Evolutionary conservation across 768 basidiomycete genomes (phyloP), one percentile per base, ranked within the genome.

Genomic region (Calvatia gigantea): DNA sequence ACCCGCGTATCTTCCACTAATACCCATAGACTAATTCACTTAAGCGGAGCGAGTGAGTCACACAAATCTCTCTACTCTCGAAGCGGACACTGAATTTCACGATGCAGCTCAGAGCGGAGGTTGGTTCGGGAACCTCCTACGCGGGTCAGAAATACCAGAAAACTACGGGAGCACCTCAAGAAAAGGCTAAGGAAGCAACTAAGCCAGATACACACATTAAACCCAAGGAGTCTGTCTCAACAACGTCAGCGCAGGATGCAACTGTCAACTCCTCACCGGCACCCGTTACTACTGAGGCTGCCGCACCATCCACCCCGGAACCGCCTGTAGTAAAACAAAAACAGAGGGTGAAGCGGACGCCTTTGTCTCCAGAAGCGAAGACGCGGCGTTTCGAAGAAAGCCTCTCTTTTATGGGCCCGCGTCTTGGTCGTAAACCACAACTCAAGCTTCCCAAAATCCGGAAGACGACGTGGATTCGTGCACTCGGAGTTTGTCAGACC

Each of bases 401-500:
- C 6, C 49, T 70, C 48, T 59, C 57, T 4, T 78, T 75, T 57
- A 65, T 78, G 17, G 61, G 67, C 19, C 68, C 73, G 2, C 67
- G 75, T 8, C 62, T 80, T 31, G 79, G 76, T 0, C 65, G 66
- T n/a, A 68, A 68, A 3, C 78, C 78, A 6, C 49, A 61, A 2
- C 56, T 67, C 23, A 67, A 65, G 44, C 60, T 60, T 5, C 70
- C 74, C 6, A 61, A 64, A 38, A 75, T 83, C 35, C 70, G 77
- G 35, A 68, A 76, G 29, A 70, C 73, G 12, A 72, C 77, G 1
- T 85, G 83, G 81, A 58, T 73, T 21, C 74, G 79, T 29, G 68
- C 85, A 14, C 70, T 85, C 27, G 71, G 75, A 54, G 73, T 85
- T 41, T 80, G 82, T 8, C 70, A 61, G 54, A 78, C 75, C 9